A percentile compares a stretch with the other conserved stretches of the same genome.
Evolutionary conservation across 139 green algal genomes (phyloP).

Genomic region (Picochlorum costavermella): DNA sequence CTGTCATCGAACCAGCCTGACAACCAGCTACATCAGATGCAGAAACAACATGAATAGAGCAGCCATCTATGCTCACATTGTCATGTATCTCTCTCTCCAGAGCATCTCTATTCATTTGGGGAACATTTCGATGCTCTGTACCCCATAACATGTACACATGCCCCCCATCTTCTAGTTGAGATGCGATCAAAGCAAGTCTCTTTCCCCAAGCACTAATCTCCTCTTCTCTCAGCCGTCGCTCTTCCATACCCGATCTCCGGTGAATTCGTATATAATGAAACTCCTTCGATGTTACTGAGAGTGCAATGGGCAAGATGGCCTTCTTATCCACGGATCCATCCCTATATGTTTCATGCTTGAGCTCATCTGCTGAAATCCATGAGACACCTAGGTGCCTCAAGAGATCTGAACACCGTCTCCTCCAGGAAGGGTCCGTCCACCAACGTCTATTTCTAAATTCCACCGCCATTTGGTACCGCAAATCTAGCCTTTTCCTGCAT

Average conservation of each 20-base stretch:
- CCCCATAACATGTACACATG: conserved; percentile 35
- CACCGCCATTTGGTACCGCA: conserved; percentile 28
- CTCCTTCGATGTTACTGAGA: conserved; percentile 24
- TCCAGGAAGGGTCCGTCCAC: conserved; percentile 23
- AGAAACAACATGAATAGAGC: background rate
- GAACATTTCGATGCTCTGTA: conserved; percentile 31
- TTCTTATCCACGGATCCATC: conserved; percentile 12
- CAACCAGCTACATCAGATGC: background rate
- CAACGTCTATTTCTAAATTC: conserved; percentile 36
- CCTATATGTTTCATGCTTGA: conserved; percentile 34
- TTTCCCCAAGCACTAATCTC: conserved; percentile 26
- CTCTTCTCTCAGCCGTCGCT: conserved; percentile 17
- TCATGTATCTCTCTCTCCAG: background rate
- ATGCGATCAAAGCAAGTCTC: conserved; percentile 13
- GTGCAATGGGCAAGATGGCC: conserved; percentile 26
- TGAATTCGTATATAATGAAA: conserved; percentile 36
- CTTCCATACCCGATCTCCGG: conserved; percentile 26
- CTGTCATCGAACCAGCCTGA: background rate
- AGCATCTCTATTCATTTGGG: conserved; percentile 17
- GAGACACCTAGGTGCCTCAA: conserved; percentile 6
- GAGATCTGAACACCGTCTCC: conserved; percentile 1
- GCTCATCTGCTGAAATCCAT: conserved; percentile 37
- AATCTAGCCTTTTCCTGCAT: conserved; percentile 23
- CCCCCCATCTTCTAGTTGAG: conserved; percentile 2
- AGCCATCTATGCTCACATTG: background rate